Evolutionary conservation across 208 protist species (phyloP).

Genomic region (Lotmaria passim): DNA sequence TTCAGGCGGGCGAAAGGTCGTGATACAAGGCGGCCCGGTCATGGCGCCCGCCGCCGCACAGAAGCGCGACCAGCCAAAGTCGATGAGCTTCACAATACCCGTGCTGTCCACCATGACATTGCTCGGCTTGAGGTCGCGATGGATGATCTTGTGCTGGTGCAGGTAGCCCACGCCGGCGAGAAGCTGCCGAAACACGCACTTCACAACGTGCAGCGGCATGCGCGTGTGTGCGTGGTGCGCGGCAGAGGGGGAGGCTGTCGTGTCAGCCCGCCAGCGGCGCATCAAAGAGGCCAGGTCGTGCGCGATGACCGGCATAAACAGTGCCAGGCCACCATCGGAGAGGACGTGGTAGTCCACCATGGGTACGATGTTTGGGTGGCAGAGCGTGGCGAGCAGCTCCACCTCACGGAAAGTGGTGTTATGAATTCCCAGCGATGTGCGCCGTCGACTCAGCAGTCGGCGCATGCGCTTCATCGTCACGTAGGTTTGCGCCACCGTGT

Average conservation of each 20-base stretch:
- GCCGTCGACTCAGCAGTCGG: conserved; percentile 57
- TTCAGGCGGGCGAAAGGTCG: conserved; percentile 81
- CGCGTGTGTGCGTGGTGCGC: conserved; percentile 11
- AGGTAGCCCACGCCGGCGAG: conserved; percentile 81
- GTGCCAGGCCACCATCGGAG: conserved; percentile 61
- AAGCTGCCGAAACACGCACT: conserved; percentile 85
- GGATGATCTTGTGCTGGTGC: conserved; percentile 77
- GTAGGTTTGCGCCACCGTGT: conserved; percentile 65
- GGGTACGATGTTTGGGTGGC: conserved; percentile 72
- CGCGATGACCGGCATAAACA: conserved; percentile 78
- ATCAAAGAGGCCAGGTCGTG: conserved; percentile 78
- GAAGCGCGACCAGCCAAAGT: conserved; percentile 88
- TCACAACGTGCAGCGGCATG: conserved; percentile 79
- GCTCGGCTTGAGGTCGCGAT: conserved; percentile 90
- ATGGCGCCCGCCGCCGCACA: conserved; percentile 38
- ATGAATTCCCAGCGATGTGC: conserved; percentile 60
- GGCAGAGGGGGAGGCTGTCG: neutral
- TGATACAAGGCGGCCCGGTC: conserved; percentile 79
- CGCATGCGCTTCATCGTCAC: conserved; percentile 88
- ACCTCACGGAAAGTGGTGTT: conserved; percentile 82
- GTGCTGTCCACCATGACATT: conserved; percentile 87
- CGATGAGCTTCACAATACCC: conserved; percentile 84
- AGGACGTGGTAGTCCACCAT: conserved; percentile 79
- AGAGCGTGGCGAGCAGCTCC: conserved; percentile 66
- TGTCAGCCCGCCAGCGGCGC: conserved; percentile 49